Evolutionary conservation across 164 flowering plant genomes (phyloP), one percentile per base, ranked within the genome.

Genomic region (Cinnamomum micranthum): DNA sequence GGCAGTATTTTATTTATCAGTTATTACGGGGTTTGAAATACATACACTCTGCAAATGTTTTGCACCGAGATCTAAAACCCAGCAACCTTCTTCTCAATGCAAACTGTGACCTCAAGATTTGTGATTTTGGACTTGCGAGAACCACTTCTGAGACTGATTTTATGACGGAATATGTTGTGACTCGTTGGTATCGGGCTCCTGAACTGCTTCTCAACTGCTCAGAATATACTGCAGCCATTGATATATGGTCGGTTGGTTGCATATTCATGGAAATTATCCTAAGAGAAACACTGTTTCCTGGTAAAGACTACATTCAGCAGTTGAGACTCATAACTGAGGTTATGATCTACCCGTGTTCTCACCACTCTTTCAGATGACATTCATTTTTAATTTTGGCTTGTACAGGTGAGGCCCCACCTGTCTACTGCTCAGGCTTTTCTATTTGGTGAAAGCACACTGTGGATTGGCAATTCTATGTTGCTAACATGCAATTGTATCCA

Each of bases 221-320:
- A 25, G 97, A 90, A 69, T 93, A 93, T 76, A 90, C 97, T 80
- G 84, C 89, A 23, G 95, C 98, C n/a, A 90, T 93, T 68, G 98
- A 93, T 78, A 85, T 92, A 41, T 93, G 98, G 98, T 92, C 98
- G 20, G 98, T 93, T 71, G 98, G 97, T 76, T 93, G 98, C 86
- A 93, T 93, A 76, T 75, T 92, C 74, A 84, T 89, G 91, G 98
- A 93, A 75, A 85, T 93, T 10, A 65, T 92, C 24, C 85, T 77
- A 70, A 79, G 98, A 77, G 88, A 92, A 70, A 90, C 98, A 25
- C 82, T 93, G n/a, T 93, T 93, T 74, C 97, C 95, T n/a, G 98
- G 98, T 47, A 91, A 85, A 91, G 95, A 93, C 79, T 92, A 92
- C 78, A 90, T 87, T 77, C 92, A 92, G 74, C 98, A 93, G 78